Percentiles rank a stretch among this genome's conserved stretches.
Conservation (phyloP, 2,329 filamentous ascomycete genomes). For the Fusarium sp. region DNA sequence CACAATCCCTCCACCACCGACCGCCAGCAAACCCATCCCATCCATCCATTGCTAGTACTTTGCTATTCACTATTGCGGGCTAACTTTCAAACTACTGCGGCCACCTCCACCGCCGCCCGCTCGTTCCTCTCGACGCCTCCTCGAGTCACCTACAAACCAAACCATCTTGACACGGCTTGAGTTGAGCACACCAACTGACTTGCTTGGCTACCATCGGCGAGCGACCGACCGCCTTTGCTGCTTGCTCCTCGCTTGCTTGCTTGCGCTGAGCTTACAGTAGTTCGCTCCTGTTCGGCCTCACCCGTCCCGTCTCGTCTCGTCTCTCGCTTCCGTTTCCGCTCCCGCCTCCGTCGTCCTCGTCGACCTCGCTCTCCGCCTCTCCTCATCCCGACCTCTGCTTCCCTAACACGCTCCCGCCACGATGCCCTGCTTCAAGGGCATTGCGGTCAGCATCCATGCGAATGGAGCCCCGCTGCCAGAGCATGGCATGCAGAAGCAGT, state of each 20-base stretch:
- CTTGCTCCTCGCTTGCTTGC: conserved; percentile 15
- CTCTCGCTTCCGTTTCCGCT: conserved; percentile 5
- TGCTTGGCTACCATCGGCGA: conserved; percentile 27
- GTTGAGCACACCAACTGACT: conserved; percentile 30
- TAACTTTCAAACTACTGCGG: conserved; percentile 28
- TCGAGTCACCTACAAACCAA: conserved; percentile 38
- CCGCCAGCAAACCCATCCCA: conserved; percentile 20
- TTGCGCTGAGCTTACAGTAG: conserved; percentile 14
- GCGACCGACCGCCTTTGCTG: conserved; percentile 34
- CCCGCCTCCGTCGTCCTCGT: conserved; percentile 18
- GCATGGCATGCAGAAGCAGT: conserved; percentile 95
- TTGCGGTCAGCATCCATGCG: conserved; percentile 96
- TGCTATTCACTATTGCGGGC: conserved; percentile 37
- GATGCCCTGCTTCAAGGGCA: conserved; percentile 98
- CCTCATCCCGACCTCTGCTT: conserved; percentile 28
- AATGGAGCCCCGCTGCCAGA: conserved; percentile 86
- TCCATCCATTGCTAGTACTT: conserved; percentile 3
- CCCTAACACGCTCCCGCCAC: conserved; percentile 48
- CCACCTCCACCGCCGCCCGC: conserved; percentile 43
- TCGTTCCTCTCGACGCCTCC: conserved; percentile 41
- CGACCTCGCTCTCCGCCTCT: conserved; percentile 33
- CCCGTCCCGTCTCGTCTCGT: conserved; percentile 7
- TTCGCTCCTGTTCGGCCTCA: conserved; percentile 16
- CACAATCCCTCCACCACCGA: conserved; percentile 34
- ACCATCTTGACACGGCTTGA: conserved; percentile 32